Evolutionary conservation across 148 eudicot species (phyloP).

Genomic region (Bassia scoparia): DNA sequence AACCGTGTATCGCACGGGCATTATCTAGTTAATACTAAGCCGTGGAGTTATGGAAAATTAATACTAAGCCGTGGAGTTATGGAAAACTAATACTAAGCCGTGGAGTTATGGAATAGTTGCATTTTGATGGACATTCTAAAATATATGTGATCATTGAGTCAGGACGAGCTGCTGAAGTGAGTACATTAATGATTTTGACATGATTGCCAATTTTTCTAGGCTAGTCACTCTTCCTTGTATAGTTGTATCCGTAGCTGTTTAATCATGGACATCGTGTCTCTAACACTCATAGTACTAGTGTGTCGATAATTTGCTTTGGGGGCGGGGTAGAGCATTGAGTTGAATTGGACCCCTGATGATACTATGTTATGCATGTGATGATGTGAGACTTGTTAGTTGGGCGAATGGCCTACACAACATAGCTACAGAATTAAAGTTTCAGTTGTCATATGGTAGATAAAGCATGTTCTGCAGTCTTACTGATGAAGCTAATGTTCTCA

Average conservation of each 20-base stretch:
- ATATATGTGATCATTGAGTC: too few relatives aligned
- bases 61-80: too few relatives aligned
- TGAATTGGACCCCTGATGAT: neutral
- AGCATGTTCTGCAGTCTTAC: slow-evolving; percentile 1
- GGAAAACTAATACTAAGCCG: too few relatives aligned
- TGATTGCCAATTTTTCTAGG: neutral
- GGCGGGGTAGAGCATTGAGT: neutral
- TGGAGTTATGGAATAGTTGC: too few relatives aligned
- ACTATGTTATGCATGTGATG: neutral
- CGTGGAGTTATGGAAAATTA: too few relatives aligned
- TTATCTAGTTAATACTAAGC: too few relatives aligned
- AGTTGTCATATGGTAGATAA: neutral
- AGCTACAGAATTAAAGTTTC: neutral
- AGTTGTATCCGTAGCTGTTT: too few relatives aligned
- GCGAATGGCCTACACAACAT: neutral
- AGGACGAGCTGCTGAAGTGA: neutral
- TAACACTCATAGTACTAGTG: neutral
- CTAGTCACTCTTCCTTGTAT: neutral
- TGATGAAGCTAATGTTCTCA: neutral
- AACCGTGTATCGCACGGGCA: too few relatives aligned
- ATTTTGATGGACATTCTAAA: too few relatives aligned
- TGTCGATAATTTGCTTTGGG: neutral
- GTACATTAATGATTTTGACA: neutral
- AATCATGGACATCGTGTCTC: neutral
- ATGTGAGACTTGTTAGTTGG: neutral